These are phyloP conservation scores for Teratosphaeria epicoccoides DNA, from an alignment of 2,329 filamentous ascomycete species.

Conservation along the genomic window DNA sequence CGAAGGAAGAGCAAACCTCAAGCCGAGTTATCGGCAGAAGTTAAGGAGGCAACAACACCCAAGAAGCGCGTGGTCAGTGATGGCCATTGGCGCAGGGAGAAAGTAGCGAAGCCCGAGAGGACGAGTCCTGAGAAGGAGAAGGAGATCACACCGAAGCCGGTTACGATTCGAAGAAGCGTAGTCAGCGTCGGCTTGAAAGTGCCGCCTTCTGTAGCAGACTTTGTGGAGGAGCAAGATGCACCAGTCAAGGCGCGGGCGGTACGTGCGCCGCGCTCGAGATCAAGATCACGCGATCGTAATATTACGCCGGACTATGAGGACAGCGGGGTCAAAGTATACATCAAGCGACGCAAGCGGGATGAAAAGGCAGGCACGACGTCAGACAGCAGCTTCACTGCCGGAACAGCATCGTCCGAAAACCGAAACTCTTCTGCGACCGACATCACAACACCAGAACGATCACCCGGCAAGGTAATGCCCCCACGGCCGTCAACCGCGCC, in stretches of 20 bases:
- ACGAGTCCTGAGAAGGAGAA: constrained; percentile 9
- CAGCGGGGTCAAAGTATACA: constrained; percentile 24
- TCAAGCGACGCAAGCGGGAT: constrained; percentile 18
- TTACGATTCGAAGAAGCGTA: constrained; percentile 20
- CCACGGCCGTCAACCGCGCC: constrained; percentile 15
- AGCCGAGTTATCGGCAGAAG: constrained; percentile 34
- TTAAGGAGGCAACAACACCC: constrained; percentile 51
- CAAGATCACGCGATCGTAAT: constrained; percentile 14
- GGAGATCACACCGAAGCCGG: constrained; percentile 20
- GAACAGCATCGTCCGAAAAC: constrained; percentile 18
- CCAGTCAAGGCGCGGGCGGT: constrained; percentile 14
- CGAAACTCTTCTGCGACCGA: constrained; percentile 19
- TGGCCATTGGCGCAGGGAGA: constrained; percentile 58
- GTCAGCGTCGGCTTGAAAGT: constrained; percentile 25
- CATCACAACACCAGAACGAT: constrained; percentile 18
- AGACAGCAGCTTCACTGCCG: constrained; percentile 20
- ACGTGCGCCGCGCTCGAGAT: constrained; percentile 12
- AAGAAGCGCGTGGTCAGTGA: constrained; percentile 91
- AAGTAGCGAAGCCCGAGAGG: constrained; percentile 14
- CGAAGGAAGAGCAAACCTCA: constrained; percentile 24
- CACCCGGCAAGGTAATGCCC: constrained; percentile 13
- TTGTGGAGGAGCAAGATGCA: constrained; percentile 17
- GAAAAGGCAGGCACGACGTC: constrained; percentile 12
- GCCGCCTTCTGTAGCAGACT: constrained; percentile 22
- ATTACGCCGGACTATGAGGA: constrained; percentile 22